Base-by-base conservation (phyloP, 306 rosid genomes). In the Quercus wislizeni region DNA sequence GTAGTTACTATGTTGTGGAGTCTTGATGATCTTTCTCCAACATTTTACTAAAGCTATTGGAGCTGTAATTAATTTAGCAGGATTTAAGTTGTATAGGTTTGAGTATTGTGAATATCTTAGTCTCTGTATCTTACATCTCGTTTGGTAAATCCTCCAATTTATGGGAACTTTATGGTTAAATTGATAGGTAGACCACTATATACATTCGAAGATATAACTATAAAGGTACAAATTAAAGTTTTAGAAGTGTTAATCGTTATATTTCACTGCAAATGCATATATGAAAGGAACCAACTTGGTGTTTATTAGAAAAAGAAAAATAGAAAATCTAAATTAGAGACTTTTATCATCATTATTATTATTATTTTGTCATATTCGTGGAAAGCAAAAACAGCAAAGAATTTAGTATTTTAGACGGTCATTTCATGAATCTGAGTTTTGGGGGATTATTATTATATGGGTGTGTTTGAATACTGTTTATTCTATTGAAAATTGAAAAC, bases 31-130 rank as follows among this genome's bases (percentile, higher is more conserved):
- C 46, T 35, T 28, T 72, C 63, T 11, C 30, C 82, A 69, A 79
- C 65, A 11, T 46, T 67, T 74, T 28, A 3, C 74, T 46, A 52
- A 33, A 46, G 73, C 75, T 59, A 63, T 19, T 46, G 77, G 59
- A 55, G 72, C 55, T 74, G 30, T 71, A 74, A 67, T 79, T 71
- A 52, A 38, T 23, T 76, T 5, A 57, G 74, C 43, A 71, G 80
- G 52, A 59, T 59, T 58, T 71, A 73, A 69, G 75, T 4, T 87
- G 93, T 91, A 88, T 83, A 90, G 87, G 76, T 55, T 57, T 11
- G 31, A 82, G 72, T 73, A 35, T 57, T 79, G 79, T 84, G 85
- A 81, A 81, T 75, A 65, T 76, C 54, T 76, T 33, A 20, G 20
- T 43, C 30, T 33, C 25, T 79, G 21, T 13, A 79, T n/a, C 59